These are phyloP conservation scores for Xylaria arbuscula DNA, from an alignment of 2,329 filamentous ascomycete genomes.

Conservation along the genomic window DNA sequence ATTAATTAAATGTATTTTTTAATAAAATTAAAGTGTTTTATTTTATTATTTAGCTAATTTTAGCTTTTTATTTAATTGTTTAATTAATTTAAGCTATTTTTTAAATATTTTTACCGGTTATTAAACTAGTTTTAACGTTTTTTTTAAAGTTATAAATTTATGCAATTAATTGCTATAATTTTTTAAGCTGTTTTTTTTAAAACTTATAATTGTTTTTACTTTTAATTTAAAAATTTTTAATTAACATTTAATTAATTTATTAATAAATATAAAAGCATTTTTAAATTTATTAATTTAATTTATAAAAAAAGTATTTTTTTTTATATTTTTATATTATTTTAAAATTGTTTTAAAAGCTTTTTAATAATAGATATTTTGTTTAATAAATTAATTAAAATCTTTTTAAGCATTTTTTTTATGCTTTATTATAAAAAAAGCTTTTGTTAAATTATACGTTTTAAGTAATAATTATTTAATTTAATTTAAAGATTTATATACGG, in stretches of 20 bases:
- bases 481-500: background rate
- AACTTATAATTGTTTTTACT: background rate
- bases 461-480: constrained; percentile 11
- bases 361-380: background rate
- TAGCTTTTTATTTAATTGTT: background rate
- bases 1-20: no score
- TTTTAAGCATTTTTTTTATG: no score
- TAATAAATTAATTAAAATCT: background rate
- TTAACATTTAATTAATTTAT: background rate
- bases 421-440: background rate
- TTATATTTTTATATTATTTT: background rate
- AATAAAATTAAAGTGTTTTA: background rate
- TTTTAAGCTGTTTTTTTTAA: background rate
- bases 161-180: background rate
- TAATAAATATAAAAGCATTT: background rate
- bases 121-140: background rate
- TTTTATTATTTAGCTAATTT: background rate
- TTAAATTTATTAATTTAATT: background rate
- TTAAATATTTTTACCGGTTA: background rate
- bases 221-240: background rate
- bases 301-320: background rate
- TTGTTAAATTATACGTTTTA: background rate
- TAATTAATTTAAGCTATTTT: background rate
- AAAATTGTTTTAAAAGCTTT: background rate
- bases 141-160: constrained; percentile 3